Conservation (phyloP, 2,329 filamentous ascomycete genomes). For the Geosmithia morbida region DNA sequence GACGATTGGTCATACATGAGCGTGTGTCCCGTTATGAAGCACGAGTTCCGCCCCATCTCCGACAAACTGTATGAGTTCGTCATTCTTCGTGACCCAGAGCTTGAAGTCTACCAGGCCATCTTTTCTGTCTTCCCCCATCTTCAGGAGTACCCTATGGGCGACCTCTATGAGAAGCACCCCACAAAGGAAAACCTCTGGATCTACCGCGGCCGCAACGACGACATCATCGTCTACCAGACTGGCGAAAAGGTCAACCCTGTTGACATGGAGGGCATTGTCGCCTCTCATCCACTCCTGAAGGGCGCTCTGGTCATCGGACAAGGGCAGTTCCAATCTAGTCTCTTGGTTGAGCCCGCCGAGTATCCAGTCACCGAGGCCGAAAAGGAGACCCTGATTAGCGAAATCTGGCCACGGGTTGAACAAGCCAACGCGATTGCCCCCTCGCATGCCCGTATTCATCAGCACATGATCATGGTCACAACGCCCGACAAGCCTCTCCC, state of each 20-base stretch:
- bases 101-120: slow-evolving; percentile 13
- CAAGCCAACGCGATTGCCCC: slow-evolving; percentile 26
- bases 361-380: slow-evolving; percentile 11
- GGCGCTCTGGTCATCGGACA: slow-evolving; percentile 17
- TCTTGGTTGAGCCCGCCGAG: slow-evolving; percentile 23
- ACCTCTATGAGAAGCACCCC: slow-evolving; percentile 24
- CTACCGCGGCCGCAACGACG: slow-evolving; percentile 20
- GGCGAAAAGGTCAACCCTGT: slow-evolving; percentile 27
- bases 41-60: slow-evolving; percentile 8
- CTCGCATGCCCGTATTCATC: slow-evolving; percentile 28
- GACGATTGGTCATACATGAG: slow-evolving; percentile 16
- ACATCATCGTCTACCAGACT: slow-evolving; percentile 24
- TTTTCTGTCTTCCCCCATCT: slow-evolving; percentile 25
- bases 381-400: slow-evolving; percentile 18
- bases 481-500: slow-evolving; percentile 25
- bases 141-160: slow-evolving; percentile 26
- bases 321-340: slow-evolving; percentile 10
- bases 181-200: slow-evolving; percentile 16
- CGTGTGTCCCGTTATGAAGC: slow-evolving; percentile 6
- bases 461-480: slow-evolving; percentile 22
- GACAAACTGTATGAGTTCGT: slow-evolving; percentile 17
- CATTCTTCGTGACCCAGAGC: slow-evolving; percentile 12
- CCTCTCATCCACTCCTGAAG: slow-evolving; percentile 12
- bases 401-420: slow-evolving; percentile 26
- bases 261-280: slow-evolving; percentile 17